Conservation (phyloP, 768 basidiomycete species). For the Cystobasidiopsis lactophilus region DNA sequence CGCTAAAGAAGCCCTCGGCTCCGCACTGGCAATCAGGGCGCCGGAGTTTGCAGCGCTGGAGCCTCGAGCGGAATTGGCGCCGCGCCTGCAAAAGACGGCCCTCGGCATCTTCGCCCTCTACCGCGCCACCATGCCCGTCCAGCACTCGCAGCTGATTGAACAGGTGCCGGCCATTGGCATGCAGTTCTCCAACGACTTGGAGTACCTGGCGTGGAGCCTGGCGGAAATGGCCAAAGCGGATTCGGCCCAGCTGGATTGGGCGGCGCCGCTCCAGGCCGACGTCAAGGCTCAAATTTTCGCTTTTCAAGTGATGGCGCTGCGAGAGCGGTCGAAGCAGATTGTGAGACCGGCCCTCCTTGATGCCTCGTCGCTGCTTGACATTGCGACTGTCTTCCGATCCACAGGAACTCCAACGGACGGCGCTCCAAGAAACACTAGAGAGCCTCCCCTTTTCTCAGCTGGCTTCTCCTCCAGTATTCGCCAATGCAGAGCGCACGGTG, state of each 20-base stretch:
- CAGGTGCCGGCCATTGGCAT: conserved; percentile 27
- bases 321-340: conserved; percentile 17
- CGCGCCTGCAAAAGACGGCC: conserved; percentile 13
- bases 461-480: conserved; percentile 7
- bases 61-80: neutral
- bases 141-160: conserved; percentile 21
- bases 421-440: conserved; percentile 21
- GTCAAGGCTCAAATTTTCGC: conserved; percentile 6
- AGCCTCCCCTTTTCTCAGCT: too few species aligned
- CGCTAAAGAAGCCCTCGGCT: neutral
- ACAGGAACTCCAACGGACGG: conserved; percentile 20
- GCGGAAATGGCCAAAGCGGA: neutral
- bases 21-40: neutral
- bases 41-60: neutral
- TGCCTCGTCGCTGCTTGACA: neutral
- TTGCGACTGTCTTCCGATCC: neutral
- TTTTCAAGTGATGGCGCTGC: conserved; percentile 5
- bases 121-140: conserved; percentile 25
- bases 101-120: conserved; percentile 25
- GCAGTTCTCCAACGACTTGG: conserved; percentile 28
- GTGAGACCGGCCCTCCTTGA: neutral
- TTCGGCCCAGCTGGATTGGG: neutral
- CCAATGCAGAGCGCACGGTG: conserved; percentile 19
- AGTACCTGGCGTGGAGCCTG: conserved; percentile 21
- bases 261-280: neutral